Evolutionary conservation across 345 rosid genomes (phyloP), one percentile per base, ranked within the genome.

Genomic region (Tarenaya hassleriana): DNA sequence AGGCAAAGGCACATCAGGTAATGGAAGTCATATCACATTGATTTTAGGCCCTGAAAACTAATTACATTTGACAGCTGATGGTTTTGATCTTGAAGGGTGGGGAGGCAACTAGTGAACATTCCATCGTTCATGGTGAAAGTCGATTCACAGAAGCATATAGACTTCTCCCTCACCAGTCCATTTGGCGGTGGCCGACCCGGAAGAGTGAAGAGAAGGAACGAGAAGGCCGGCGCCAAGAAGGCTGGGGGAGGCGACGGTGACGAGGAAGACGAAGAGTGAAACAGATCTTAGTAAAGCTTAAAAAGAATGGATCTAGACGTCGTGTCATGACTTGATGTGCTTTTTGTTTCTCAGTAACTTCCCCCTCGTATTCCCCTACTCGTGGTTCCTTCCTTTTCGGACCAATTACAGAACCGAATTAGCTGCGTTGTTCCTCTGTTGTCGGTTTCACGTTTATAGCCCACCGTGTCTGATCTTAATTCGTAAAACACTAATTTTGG

Each of bases 1-100:
- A 75, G 77, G 45, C 83, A 80, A 58, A 80, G 69, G 60, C 83
- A 80, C 41, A 75, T 81, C 56, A 78, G 78, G 84, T 77, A 43
- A 49, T 20, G 5, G 0, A 21, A 31, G 5, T n/a, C n/a, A n/a
- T n/a, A n/a, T n/a, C n/a, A n/a, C n/a, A n/a, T n/a, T n/a, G n/a
- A n/a, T n/a, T n/a, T n/a, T n/a, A n/a, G n/a, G 41, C 41, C 3
- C 2, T 37, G n/a, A 37, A 37, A 3, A 1, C 8, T 37, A 13
- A 37, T 37, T 10, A 2, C n/a, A 2, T 37, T 10, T 41, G 50
- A 58, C 5, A 10, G 8, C 41, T 48, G 16, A 35, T 48, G 10
- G 19, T 20, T 44, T 35, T 21, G 9, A 2, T 19, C 7, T 41
- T 20, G 5, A 50, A 72, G 77, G 73, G 70, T 68, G 47, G 77